A percentile compares a stretch with the other conserved stretches of the same genome.
Evolutionary conservation across 331 rosid genomes (phyloP).

Genomic region (Stylosanthes scabra): DNA sequence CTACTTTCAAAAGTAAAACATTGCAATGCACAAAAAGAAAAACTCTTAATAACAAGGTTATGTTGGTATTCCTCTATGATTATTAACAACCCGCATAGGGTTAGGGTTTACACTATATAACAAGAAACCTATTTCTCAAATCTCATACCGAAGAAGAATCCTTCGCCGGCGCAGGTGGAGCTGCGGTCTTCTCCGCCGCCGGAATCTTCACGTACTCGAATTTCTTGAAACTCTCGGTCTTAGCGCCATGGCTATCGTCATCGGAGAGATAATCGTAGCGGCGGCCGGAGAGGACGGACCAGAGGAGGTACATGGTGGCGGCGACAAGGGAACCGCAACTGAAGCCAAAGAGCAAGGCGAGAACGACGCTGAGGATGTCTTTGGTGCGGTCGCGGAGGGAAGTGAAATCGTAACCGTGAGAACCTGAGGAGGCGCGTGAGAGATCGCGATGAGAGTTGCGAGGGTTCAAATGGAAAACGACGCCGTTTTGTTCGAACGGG

Average conservation of each 20-base stretch:
- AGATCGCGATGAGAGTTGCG: not conserved
- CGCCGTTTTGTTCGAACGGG: slow-evolving; percentile 20
- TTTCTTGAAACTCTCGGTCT: slow-evolving; percentile 63
- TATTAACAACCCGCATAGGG: slow-evolving; percentile 39
- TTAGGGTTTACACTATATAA: slow-evolving; percentile 1
- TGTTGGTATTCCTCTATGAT: slow-evolving; percentile 30
- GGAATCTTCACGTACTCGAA: slow-evolving; percentile 77
- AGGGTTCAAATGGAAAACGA: not conserved
- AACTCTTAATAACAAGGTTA: slow-evolving; percentile 19
- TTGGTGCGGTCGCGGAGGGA: slow-evolving; percentile 89
- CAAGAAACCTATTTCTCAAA: not conserved
- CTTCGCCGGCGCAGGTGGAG: slow-evolving; percentile 40
- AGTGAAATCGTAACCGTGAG: slow-evolving; percentile 57
- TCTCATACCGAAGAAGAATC: slow-evolving; percentile 47
- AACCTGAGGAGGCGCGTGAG: slow-evolving; percentile 36
- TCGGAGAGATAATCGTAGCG: slow-evolving; percentile 42
- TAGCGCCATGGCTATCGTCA: slow-evolving; percentile 30
- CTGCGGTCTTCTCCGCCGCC: slow-evolving; percentile 37
- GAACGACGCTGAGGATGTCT: slow-evolving; percentile 90
- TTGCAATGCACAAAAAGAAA: slow-evolving; percentile 14
- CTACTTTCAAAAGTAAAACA: slow-evolving; percentile 25
- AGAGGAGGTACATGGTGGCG: slow-evolving; percentile 86
- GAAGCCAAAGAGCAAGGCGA: slow-evolving; percentile 86
- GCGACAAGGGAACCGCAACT: slow-evolving; percentile 93
- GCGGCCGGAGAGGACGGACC: slow-evolving; percentile 68